Evolutionary conservation across 2,329 filamentous ascomycete species (phyloP).

Genomic region (Helotiales sp.): DNA sequence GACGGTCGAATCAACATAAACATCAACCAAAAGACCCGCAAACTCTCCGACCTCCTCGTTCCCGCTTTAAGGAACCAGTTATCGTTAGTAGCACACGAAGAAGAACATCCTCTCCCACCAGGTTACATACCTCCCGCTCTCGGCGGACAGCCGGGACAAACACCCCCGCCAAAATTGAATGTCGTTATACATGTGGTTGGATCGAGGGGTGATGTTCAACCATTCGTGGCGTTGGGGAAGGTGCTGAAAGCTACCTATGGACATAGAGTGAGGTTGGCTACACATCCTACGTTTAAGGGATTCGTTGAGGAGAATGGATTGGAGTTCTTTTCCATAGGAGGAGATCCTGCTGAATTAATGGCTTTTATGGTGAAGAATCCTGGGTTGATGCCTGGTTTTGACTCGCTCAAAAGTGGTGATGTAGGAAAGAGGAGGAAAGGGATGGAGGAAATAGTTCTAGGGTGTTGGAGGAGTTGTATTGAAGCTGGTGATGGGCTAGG

Average conservation of each 20-base stretch:
- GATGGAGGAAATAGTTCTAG: conserved; percentile 77
- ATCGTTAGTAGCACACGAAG: conserved; percentile 42
- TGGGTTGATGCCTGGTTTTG: conserved; percentile 79
- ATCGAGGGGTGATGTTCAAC: conserved; percentile 74
- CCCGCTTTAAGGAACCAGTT: conserved; percentile 61
- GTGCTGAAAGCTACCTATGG: conserved; percentile 63
- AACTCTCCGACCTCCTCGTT: conserved; percentile 65
- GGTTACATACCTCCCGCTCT: conserved; percentile 74
- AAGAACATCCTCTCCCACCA: conserved; percentile 56
- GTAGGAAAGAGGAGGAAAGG: conserved; percentile 72
- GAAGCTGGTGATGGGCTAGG: conserved; percentile 68
- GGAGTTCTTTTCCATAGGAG: conserved; percentile 77
- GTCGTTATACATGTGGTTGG: conserved; percentile 76
- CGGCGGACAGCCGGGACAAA: conserved; percentile 62
- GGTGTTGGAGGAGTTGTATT: conserved; percentile 84
- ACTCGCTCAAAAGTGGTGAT: conserved; percentile 74
- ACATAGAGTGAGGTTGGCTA: conserved; percentile 73
- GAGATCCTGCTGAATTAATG: conserved; percentile 74
- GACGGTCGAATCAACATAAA: conserved; percentile 80
- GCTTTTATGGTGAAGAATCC: conserved; percentile 92
- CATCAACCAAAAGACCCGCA: conserved; percentile 69
- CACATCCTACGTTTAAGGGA: conserved; percentile 65
- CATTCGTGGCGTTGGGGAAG: conserved; percentile 70
- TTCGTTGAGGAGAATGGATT: conserved; percentile 71
- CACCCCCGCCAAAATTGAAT: conserved; percentile 60